phyloP scores from a whole-genome alignment of 352 stramenopile genomes.

The Phytophthora niederhauseri region DNA sequence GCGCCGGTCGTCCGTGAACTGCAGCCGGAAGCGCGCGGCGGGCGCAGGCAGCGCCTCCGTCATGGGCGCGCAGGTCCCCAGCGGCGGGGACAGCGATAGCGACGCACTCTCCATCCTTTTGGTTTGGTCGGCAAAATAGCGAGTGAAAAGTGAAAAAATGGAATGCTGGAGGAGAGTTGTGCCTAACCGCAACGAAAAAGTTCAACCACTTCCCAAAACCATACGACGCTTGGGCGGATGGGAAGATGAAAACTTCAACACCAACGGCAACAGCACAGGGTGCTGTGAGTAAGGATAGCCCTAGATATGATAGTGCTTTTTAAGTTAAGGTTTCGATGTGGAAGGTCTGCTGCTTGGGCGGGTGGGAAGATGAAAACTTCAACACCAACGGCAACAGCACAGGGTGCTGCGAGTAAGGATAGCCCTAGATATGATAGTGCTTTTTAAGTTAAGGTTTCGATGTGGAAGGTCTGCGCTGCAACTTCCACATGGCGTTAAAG shows the following conservation, averaged over 20 bases:
- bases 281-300: too few species aligned
- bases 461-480: conserved; percentile 38
- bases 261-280: too few species aligned
- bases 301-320: too few species aligned
- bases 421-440: too few species aligned
- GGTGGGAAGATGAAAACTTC: conserved; percentile 22
- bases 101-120: conserved; percentile 4
- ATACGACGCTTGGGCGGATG: conserved; percentile 14
- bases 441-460: conserved; percentile 17
- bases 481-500: conserved; percentile 48
- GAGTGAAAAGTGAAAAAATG: conserved; percentile 9
- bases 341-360: too few species aligned
- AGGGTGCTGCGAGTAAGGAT: too few species aligned
- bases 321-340: too few species aligned
- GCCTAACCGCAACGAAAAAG: conserved; percentile 11
- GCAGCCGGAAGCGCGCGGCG: conserved; percentile 64
- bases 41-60: conserved; percentile 49
- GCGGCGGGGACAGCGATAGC: conserved; percentile 6
- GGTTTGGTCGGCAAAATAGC: not conserved
- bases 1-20: conserved; percentile 69
- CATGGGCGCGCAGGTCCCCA: conserved; percentile 45
- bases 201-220: conserved; percentile 20
- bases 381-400: conserved; percentile 12
- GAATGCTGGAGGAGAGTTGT: not conserved
- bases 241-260: conserved; percentile 23